Base-by-base conservation (phyloP, 2,329 filamentous ascomycete species). In the Venturia effusa region DNA sequence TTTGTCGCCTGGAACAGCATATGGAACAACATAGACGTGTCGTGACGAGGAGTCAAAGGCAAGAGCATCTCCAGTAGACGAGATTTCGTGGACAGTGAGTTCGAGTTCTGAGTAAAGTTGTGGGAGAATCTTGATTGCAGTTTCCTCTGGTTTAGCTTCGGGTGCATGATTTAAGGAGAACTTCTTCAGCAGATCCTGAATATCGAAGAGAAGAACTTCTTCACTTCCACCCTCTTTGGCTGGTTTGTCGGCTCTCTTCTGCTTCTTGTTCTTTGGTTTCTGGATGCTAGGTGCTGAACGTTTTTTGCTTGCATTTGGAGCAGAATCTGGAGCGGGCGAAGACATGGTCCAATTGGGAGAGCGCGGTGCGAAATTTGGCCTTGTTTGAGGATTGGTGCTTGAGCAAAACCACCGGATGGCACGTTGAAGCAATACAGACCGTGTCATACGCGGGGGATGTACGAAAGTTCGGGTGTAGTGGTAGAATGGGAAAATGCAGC, bases 41-140 rank as follows among this genome's bases (percentile, higher is more conserved):
- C 84, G 78, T n/a, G 79, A 80, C 66, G 84, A 82, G 34, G 84
- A 77, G n/a, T 84, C 83, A 65, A 43, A 90, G 79, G 89, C 94
- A 64, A 99, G 82, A 2, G 91, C 94, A 69, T 97, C 94, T 62
- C 94, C 94, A 0, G 90, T 96, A 0, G 93, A 97, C 0, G 93
- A 96, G 40, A 97, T 80, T 68, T 89, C 85, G 7, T 86, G 75
- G 65, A 97, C 87, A n/a, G 88, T 85, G 48, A 97, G 84, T 62
- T 96, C 87, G 48, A 94, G 84, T 73, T 96, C 90, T 6, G 85
- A 83, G 65, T 88, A 88, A 45, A 80, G 80, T 68, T 87, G 83
- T 1, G 89, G 88, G 1, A 92, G 72, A 41, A 19, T 67, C 40
- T 57, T 65, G 22, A 37, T 19, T 30, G 51, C 34, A 30, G 57